A percentile compares a stretch with the other conserved stretches of the same genome.
phyloP scores from a whole-genome alignment of 2,329 filamentous ascomycete genomes.

The Fusarium equiseti region DNA sequence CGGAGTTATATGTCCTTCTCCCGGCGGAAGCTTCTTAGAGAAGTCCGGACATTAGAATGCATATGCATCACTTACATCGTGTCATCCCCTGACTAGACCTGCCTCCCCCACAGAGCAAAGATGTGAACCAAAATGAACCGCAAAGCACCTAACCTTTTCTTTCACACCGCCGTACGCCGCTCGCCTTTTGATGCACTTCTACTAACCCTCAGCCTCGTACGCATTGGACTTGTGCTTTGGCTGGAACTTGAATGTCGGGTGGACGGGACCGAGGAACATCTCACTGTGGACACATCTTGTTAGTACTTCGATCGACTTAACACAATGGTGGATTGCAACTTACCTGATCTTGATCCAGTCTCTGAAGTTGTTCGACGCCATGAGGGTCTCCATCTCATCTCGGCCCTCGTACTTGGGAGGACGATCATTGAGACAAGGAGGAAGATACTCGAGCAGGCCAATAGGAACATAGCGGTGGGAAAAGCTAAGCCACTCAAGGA shows the following conservation, averaged over 20 bases:
- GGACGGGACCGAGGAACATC: conserved; percentile 95
- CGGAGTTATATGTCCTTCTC: not conserved
- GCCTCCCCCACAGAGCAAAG: conserved; percentile 1
- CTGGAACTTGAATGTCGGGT: conserved; percentile 91
- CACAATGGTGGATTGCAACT: conserved; percentile 50
- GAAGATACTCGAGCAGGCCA: conserved; percentile 87
- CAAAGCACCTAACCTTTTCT: not conserved
- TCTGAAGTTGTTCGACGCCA: conserved; percentile 90
- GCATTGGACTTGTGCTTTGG: conserved; percentile 98
- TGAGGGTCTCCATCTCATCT: conserved; percentile 92
- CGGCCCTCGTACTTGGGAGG: conserved; percentile 86
- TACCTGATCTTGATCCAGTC: conserved; percentile 99
- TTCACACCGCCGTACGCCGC: not conserved
- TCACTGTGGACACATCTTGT: conserved; percentile 69
- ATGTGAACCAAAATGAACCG: conserved; percentile 7
- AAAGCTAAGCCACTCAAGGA: conserved; percentile 97
- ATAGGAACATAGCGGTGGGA: conserved; percentile 91
- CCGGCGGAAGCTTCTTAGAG: not conserved
- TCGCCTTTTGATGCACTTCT: not conserved
- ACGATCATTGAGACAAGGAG: conserved; percentile 88
- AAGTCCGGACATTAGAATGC: not conserved
- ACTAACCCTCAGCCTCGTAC: conserved; percentile 80
- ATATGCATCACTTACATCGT: not conserved
- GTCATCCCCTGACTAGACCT: conserved; percentile 1
- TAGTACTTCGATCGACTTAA: conserved; percentile 12